These are phyloP conservation scores for Ophiostoma piceae DNA, from an alignment of 2,329 filamentous ascomycete genomes.

Conservation along the genomic window DNA sequence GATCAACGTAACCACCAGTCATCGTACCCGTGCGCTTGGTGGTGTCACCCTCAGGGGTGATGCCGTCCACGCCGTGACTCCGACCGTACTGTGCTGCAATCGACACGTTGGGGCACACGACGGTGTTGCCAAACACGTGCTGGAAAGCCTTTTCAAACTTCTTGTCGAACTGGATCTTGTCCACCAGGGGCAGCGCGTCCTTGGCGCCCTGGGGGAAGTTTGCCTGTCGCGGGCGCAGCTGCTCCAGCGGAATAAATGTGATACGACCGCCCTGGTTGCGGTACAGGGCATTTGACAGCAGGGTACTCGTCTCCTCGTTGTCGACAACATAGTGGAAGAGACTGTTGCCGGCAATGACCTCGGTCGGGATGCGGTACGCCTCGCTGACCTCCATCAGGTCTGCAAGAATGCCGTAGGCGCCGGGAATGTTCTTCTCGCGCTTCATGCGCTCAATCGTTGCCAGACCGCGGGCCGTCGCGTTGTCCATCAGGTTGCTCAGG, in stretches of 20 bases:
- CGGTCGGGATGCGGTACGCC: conserved; percentile 79
- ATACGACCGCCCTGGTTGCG: conserved; percentile 76
- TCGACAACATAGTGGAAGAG: conserved; percentile 97
- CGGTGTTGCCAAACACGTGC: conserved; percentile 92
- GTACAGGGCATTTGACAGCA: conserved; percentile 72
- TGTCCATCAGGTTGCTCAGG: conserved; percentile 81
- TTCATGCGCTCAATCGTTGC: conserved; percentile 82
- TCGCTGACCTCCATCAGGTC: conserved; percentile 87
- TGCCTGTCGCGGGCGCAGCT: conserved; percentile 62
- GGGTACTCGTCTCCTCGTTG: conserved; percentile 78
- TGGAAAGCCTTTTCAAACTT: conserved; percentile 80
- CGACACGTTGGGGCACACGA: conserved; percentile 85
- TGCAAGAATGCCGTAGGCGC: conserved; percentile 86
- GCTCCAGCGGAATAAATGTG: conserved; percentile 90
- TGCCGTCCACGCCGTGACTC: conserved; percentile 85
- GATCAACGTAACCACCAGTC: conserved; percentile 90
- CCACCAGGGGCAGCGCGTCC: conserved; percentile 81
- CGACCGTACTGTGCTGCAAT: conserved; percentile 87
- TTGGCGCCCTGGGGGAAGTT: conserved; percentile 73
- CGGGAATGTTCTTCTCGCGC: conserved; percentile 69
- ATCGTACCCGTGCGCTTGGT: conserved; percentile 93
- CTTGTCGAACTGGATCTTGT: conserved; percentile 73
- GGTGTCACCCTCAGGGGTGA: conserved; percentile 90
- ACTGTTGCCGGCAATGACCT: conserved; percentile 86
- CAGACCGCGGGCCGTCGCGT: conserved; percentile 77